Evolutionary conservation across 306 rosid species (phyloP).

Genomic region (Vigna reflexopilosa): DNA sequence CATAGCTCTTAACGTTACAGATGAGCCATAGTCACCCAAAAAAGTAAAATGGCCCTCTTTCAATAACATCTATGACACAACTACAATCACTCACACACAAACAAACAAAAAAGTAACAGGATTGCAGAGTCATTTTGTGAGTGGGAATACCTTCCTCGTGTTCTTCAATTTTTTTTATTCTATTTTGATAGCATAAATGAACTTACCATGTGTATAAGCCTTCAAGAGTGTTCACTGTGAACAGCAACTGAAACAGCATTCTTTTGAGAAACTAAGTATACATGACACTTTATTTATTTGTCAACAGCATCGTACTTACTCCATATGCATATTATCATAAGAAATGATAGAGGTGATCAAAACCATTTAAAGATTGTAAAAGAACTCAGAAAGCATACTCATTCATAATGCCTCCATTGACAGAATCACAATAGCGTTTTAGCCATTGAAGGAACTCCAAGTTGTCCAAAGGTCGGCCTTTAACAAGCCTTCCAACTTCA

Average conservation of each 20-base stretch:
- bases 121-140: neutral
- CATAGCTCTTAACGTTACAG: neutral
- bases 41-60: neutral
- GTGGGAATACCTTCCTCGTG: neutral
- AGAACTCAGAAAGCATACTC: conserved; percentile 50
- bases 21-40: neutral
- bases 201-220: neutral
- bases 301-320: neutral
- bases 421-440: conserved; percentile 97
- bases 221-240: neutral
- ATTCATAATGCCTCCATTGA: conserved; percentile 98
- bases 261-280: neutral
- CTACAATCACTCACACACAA: neutral
- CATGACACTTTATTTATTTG: neutral
- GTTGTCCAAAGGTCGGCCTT: conserved; percentile 97
- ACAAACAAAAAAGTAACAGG: neutral
- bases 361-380: conserved; percentile 19
- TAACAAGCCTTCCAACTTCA: conserved; percentile 95
- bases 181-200: neutral
- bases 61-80: neutral
- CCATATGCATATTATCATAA: neutral
- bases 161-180: neutral
- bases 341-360: conserved; percentile 15
- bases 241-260: conserved; percentile 3
- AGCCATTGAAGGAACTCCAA: conserved; percentile 98